Base-by-base conservation (phyloP, 306 rosid genomes). In the Fragaria iinumae region DNA sequence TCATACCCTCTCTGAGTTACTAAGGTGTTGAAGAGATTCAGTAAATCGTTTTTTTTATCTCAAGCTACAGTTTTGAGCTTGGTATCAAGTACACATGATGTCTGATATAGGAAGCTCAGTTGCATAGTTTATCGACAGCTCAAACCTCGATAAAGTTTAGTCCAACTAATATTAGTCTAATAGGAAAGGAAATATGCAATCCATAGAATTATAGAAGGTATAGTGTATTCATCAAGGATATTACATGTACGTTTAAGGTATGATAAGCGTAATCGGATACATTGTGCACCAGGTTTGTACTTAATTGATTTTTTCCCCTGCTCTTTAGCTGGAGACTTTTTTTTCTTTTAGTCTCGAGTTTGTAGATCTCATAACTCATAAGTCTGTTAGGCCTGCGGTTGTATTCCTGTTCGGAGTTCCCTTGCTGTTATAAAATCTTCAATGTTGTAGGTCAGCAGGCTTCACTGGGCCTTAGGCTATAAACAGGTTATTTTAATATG, bases 71-170 rank as follows among this genome's bases (percentile, higher is more conserved):
- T 4, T 39, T 27, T 27, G 67, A 14, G 69, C 69, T 9, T 14
- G 18, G 63, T 56, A 56, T 55, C 27, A n/a, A 18, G 60, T 67
- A 5, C 10, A 14, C 53, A 8, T 21, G 49, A 38, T 44, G 23
- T 23, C 73, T 23, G 74, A 25, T 47, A 56, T 48, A 48, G 59
- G 59, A 70, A 70, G 59, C 8, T 70, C 16, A 70, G 74, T 48
- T 70, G 43, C 55, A 44, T 13, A 11, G 16, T 12, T 43, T 8
- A 25, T 68, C 2, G 38, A 25, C 6, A n/a, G 25, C n/a, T 47
- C 8, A 13, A 34, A 69, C 23, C 57, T 44, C 14, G 0, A 8
- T 67, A 11, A n/a, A 67, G 5, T 11, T 65, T 27, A 65, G 10
- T 20, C 49, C 10, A 4, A 1, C 9, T 38, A 67, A 39, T 20